Evolutionary conservation across 2,329 filamentous ascomycete genomes (phyloP).

Genomic region (Botryotinia convoluta): DNA sequence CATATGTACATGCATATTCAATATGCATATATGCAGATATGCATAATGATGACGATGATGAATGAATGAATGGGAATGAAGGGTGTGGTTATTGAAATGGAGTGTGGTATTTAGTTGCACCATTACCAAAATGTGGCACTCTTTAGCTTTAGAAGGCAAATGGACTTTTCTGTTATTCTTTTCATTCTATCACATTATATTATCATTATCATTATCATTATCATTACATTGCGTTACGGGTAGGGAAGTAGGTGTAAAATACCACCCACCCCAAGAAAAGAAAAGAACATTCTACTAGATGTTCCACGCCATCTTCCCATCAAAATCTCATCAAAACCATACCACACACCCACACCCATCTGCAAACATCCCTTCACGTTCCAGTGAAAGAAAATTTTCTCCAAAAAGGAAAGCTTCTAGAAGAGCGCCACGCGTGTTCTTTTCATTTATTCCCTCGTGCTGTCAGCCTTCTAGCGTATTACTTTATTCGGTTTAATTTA

Average conservation of each 20-base stretch:
- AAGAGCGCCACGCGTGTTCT: neutral
- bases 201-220: neutral
- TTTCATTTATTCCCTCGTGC: neutral
- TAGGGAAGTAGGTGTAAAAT: neutral
- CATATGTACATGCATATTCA: neutral
- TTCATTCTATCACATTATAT: neutral
- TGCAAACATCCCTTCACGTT: neutral
- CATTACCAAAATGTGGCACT: neutral
- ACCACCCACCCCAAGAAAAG: neutral
- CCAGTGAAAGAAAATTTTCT: neutral
- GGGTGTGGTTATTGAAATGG: neutral
- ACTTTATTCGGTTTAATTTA: neutral
- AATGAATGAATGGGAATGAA: neutral
- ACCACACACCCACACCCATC: neutral
- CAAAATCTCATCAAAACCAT: neutral
- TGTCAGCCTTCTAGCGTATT: neutral
- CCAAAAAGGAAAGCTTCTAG: neutral
- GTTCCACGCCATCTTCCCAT: neutral
- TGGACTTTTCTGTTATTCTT: neutral
- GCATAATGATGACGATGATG: neutral
- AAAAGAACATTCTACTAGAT: neutral
- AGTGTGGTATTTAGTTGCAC: rapidly evolving
- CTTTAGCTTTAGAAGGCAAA: neutral
- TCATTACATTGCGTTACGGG: neutral
- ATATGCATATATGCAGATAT: neutral